Evolutionary conservation across 306 rosid genomes (phyloP).

Genomic region (Fragaria iinumae): DNA sequence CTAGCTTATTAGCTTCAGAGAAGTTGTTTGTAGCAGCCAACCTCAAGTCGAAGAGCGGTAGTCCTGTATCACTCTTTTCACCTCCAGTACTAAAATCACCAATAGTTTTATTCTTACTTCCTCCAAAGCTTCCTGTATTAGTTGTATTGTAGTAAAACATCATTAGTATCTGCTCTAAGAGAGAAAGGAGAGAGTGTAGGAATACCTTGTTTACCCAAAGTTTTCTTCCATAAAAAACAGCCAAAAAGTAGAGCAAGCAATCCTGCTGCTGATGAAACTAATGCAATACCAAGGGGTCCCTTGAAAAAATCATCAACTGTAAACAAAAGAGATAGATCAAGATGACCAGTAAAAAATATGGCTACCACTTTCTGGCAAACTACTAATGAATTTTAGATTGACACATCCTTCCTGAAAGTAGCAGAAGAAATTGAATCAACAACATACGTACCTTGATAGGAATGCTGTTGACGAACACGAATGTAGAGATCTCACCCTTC

Average conservation of each 20-base stretch:
- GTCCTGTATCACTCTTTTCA: slow-evolving; percentile 28
- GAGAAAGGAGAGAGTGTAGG: background rate
- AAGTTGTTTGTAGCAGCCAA: slow-evolving; percentile 43
- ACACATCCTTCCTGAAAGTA: background rate
- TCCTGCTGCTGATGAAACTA: background rate
- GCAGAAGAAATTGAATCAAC: background rate
- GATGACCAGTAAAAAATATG: background rate
- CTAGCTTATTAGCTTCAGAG: slow-evolving; percentile 46
- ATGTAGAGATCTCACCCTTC: background rate
- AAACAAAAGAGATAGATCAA: background rate
- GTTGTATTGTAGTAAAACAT: background rate
- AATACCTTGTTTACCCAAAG: background rate
- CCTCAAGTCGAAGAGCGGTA: slow-evolving; percentile 34
- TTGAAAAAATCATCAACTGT: background rate
- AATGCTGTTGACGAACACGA: background rate
- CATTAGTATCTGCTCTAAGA: background rate
- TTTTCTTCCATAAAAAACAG: background rate
- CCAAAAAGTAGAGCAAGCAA: background rate
- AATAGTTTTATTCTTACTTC: background rate
- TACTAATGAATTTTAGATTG: background rate
- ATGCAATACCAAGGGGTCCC: slow-evolving; percentile 5
- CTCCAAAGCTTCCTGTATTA: background rate
- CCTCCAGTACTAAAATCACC: slow-evolving; percentile 31
- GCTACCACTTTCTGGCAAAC: background rate
- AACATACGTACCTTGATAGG: background rate